These are phyloP conservation scores for Lentinula lateritia DNA, from an alignment of 768 basidiomycete genomes.

Conservation along the genomic window DNA sequence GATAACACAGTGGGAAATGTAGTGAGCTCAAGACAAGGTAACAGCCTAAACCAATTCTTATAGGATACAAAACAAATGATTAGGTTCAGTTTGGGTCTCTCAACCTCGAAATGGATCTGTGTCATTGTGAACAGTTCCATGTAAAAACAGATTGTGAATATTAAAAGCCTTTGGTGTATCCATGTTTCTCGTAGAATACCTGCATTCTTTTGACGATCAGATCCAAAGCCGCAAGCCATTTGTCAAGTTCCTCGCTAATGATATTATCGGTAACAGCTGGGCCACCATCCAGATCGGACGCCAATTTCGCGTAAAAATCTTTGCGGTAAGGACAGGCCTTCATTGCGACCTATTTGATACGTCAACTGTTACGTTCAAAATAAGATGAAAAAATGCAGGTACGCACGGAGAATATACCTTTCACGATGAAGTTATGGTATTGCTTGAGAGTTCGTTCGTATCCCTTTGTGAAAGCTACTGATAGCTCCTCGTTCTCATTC, in stretches of 20 bases:
- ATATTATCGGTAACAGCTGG: constrained; percentile 38
- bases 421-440: constrained; percentile 77
- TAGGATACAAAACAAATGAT: no score
- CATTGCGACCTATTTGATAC: constrained; percentile 45
- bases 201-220: constrained; percentile 49
- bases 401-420: constrained; percentile 54
- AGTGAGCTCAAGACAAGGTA: no score
- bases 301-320: constrained; percentile 65
- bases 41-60: no score
- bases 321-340: constrained; percentile 62
- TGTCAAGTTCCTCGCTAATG: constrained; percentile 51
- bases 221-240: constrained; percentile 63
- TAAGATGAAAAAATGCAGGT: neutral
- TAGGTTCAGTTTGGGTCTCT: no score
- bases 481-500: constrained; percentile 59
- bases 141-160: neutral
- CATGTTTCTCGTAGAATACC: constrained; percentile 56
- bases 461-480: constrained; percentile 68
- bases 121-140: neutral
- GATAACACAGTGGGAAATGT: no score
- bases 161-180: constrained; percentile 48
- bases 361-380: neutral
- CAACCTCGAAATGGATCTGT: neutral
- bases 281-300: constrained; percentile 52
- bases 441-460: constrained; percentile 82